These are phyloP conservation scores for Akanthomyces dipterigenus DNA, from an alignment of 2,329 filamentous ascomycete species.

Conservation along the genomic window DNA sequence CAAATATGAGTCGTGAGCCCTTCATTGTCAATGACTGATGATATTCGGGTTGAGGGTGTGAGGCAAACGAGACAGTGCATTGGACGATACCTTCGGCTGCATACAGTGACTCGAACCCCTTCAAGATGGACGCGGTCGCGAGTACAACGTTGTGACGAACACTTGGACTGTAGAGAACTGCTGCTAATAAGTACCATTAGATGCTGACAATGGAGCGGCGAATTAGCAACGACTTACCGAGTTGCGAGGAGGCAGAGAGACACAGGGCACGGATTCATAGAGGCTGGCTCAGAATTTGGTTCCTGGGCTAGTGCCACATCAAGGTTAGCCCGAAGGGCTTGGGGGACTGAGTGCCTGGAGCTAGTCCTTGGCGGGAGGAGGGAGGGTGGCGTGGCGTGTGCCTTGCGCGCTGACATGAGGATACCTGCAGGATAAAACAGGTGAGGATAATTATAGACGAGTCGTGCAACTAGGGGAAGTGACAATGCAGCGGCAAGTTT, in stretches of 20 bases:
- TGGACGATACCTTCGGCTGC: background rate
- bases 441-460: slow-evolving; percentile 6
- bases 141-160: background rate
- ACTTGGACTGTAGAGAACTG: background rate
- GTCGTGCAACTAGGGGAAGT: background rate
- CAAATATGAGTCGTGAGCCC: background rate
- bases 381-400: background rate
- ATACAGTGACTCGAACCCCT: background rate
- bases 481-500: background rate
- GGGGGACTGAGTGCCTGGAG: slow-evolving; percentile 9
- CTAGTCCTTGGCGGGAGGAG: background rate
- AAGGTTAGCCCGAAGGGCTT: background rate
- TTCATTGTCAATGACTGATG: background rate
- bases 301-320: slow-evolving; percentile 7
- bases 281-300: slow-evolving; percentile 1
- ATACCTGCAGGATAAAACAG: background rate
- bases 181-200: background rate
- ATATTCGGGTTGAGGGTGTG: background rate
- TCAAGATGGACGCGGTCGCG: background rate
- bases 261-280: background rate
- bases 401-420: background rate
- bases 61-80: background rate
- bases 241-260: background rate
- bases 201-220: background rate
- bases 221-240: no score